Evolutionary conservation across 176 grass and related monocot genomes (phyloP).

Genomic region (Pontederia crassipes): DNA sequence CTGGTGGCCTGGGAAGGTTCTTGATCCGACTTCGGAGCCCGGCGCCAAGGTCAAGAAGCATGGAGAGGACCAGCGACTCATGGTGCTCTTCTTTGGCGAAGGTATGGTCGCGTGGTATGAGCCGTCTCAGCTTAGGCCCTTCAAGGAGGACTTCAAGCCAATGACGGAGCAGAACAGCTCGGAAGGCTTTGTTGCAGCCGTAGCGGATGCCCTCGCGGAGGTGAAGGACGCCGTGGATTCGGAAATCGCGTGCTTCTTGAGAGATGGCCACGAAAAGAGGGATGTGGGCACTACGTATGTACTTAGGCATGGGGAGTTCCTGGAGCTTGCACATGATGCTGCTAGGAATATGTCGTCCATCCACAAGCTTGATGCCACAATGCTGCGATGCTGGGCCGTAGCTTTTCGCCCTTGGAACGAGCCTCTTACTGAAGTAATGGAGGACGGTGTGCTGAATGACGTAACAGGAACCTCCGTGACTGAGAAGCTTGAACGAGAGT

Average conservation of each 20-base stretch:
- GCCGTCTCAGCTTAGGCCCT: slow-evolving; percentile 1
- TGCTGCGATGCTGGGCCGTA: slow-evolving; percentile 7
- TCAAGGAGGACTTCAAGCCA: background rate
- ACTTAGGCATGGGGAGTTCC: slow-evolving; percentile 1
- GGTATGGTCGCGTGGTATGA: background rate
- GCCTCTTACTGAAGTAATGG: background rate
- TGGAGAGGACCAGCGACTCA: background rate
- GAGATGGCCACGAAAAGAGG: background rate
- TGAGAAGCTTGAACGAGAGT: slow-evolving; percentile 2
- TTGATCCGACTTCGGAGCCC: slow-evolving; percentile 4
- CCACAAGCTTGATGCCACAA: slow-evolving; percentile 6
- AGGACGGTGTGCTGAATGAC: background rate
- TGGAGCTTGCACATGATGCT: background rate
- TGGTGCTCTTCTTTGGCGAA: slow-evolving; percentile 8
- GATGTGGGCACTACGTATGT: background rate
- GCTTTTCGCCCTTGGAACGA: background rate
- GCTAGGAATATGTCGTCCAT: background rate
- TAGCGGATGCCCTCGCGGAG: slow-evolving; percentile 12
- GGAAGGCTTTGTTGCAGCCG: background rate
- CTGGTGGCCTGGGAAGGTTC: slow-evolving; percentile 17
- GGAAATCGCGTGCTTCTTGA: slow-evolving; percentile 2
- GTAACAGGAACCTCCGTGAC: background rate
- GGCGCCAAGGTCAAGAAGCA: background rate
- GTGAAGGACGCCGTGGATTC: background rate
- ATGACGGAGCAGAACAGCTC: slow-evolving; percentile 8